A percentile compares a stretch with the other conserved stretches of the same genome.
These are phyloP conservation scores for Mucor saturninus DNA, from an alignment of 371 early-diverging fungal genomes.

Conservation along the genomic window DNA sequence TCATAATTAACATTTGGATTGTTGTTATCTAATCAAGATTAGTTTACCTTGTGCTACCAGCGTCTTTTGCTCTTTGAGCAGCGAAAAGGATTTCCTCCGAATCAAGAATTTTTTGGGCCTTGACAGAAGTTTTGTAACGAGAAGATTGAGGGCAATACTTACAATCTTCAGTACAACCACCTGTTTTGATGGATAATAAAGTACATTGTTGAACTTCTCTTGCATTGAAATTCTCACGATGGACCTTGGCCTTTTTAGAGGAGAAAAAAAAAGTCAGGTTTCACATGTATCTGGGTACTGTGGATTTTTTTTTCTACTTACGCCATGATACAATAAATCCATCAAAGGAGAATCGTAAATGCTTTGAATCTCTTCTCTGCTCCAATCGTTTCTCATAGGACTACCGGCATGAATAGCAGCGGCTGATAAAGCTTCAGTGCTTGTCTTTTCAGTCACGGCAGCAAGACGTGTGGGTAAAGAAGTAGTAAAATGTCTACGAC, in stretches of 20 bases:
- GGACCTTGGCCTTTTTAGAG: conserved; percentile 70
- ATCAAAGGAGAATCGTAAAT: conserved; percentile 85
- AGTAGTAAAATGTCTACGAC: conserved; percentile 51
- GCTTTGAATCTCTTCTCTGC: conserved; percentile 73
- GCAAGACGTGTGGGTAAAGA: conserved; percentile 59
- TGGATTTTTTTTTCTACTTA: conserved; percentile 40
- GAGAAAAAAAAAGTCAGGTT: background rate
- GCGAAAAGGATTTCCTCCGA: conserved; percentile 76
- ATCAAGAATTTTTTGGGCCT: conserved; percentile 77
- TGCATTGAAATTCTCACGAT: conserved; percentile 75
- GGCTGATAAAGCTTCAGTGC: conserved; percentile 50
- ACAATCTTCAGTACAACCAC: conserved; percentile 89
- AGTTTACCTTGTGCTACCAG: conserved; percentile 70
- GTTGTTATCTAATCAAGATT: background rate
- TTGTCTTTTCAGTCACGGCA: conserved; percentile 48
- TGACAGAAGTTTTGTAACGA: conserved; percentile 72
- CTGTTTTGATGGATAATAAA: conserved; percentile 85
- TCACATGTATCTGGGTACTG: conserved; percentile 7
- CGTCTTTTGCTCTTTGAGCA: conserved; percentile 81
- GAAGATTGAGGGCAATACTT: conserved; percentile 89
- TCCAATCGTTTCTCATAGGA: conserved; percentile 76
- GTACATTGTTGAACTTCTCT: conserved; percentile 85
- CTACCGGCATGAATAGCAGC: conserved; percentile 66
- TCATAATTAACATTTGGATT: background rate
- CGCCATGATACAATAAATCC: conserved; percentile 80